These are phyloP conservation scores for Raddia guianensis DNA, from an alignment of 176 grass and related monocot genomes.

Conservation along the genomic window DNA sequence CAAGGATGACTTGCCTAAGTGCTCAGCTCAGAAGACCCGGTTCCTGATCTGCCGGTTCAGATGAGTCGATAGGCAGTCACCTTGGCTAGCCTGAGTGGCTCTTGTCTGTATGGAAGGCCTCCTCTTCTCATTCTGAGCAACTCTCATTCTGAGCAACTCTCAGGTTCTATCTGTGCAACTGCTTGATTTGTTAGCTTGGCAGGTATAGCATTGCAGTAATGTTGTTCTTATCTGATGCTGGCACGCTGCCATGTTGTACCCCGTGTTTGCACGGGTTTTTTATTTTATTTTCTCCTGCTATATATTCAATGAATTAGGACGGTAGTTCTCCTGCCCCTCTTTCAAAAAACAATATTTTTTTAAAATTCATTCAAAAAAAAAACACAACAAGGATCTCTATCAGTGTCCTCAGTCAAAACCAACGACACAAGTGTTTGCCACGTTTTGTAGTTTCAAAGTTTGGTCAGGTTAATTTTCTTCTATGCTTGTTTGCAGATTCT, in stretches of 20 bases:
- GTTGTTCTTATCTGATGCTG: not conserved
- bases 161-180: not conserved
- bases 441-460: not conserved
- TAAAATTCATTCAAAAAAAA: too few relatives aligned
- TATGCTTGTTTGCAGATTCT: not conserved
- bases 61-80: constrained; percentile 56
- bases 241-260: too few relatives aligned
- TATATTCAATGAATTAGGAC: too few relatives aligned
- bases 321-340: too few relatives aligned
- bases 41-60: not conserved
- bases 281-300: too few relatives aligned
- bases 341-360: too few relatives aligned
- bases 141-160: not conserved
- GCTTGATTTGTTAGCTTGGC: not conserved
- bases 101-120: constrained; percentile 55
- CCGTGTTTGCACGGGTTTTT: too few relatives aligned
- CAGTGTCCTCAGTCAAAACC: too few relatives aligned
- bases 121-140: constrained; percentile 37
- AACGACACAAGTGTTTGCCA: too few relatives aligned
- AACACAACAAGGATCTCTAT: too few relatives aligned
- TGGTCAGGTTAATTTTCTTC: not conserved
- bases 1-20: constrained; percentile 76
- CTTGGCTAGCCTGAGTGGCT: constrained; percentile 67
- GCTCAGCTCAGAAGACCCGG: constrained; percentile 22
- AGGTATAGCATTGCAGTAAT: not conserved